Base-by-base conservation (phyloP, 345 rosid species). In the Zanthoxylum bungeanum region DNA sequence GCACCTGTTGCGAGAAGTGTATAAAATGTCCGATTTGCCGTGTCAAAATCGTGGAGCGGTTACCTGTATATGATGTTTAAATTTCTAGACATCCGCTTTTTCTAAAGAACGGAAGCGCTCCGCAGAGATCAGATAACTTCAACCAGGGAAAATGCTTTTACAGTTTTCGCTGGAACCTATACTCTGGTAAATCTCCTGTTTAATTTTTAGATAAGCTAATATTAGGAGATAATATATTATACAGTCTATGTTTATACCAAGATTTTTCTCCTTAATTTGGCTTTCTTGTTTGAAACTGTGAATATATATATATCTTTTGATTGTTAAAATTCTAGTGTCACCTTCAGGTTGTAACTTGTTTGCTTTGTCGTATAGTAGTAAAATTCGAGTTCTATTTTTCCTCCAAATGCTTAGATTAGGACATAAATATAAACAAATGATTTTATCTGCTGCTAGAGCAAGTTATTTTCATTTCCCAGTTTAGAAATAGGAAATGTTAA, bases 21-120 rank as follows among this genome's bases (percentile, higher is more conserved):
- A 88, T 88, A 68, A 91, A 89, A 73, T 95, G 99, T 73, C 99
- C 99, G 3, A 85, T 92, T 55, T 95, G 99, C 81, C 91, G 97
- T 40, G 74, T 85, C 69, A 65, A 78, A 57, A 83, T 92, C 1
- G 90, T 91, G 78, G 91, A 95, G 82, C 86, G 94, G 47, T 80
- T 95, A 46, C 84, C 94, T 17, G 98, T 95, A 65, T 95, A 89
- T 64, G 98, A 92, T 80, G 99, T 91, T 75, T 95, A 85, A 75
- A 44, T 69, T 62, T 70, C 68, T 77, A 69, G 79, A 70, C 7
- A 34, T 16, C 66, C 27, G 49, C 44, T 6, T 37, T n/a, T 65
- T 37, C 49, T 33, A 5, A 33, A 55, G 69, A 69, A 50, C 28
- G 22, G 55, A 47, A 17, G 62, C 19, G 51, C 34, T 11, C 17